Base-by-base conservation (phyloP, 208 protist genomes). In the Acanthamoeba culbertsoni region DNA sequence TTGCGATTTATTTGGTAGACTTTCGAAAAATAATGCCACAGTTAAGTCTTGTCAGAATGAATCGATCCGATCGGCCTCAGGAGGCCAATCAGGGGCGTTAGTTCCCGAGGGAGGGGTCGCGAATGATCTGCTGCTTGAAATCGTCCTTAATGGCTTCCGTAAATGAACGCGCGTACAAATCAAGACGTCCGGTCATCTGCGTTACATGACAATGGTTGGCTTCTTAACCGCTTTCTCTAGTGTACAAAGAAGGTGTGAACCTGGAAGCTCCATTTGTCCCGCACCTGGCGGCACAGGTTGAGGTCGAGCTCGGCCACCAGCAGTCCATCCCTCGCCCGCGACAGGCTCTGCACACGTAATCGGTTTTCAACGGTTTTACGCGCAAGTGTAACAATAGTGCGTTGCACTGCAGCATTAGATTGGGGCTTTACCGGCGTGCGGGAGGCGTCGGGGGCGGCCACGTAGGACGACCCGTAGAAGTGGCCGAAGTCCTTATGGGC, bases 401-500 rank as follows among this genome's bases (percentile, higher is more conserved):
- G 37, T 20, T 48, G 62, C 14, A 62, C 35, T 37, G 10, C 4
- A 75, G 40, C n/a, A 43, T 10, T 14, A 10, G 26, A 42, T 75
- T 57, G 91, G 18, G 75, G 31, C 40, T 31, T 20, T 94, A 95
- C 93, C 35, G 97, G 97, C 6, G 97, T 97, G 45, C 97, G 75
- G 37, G 77, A 94, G 40, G 82, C 96, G 82, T 98, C 95, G 20
- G 98, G 98, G 2, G 86, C 93, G 43, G 96, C 93, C n/a, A 98
- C 75, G 89, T 98, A 98, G 16, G 93, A 96, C 3, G 95, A 97
- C 20, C 98, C 98, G 86, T 98, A 98, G 75, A 98, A 98, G 65
- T 98, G 97, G 33, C 98, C 98, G 94, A 98, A 98, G 73, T 98
- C 97, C 90, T 98, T 97, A 90, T 98, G 97, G 7, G 97, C 97